Percentiles rank a stretch among this genome's conserved stretches.
Conservation (phyloP, 495 filamentous ascomycete genomes). For the Daldinia decipiens region DNA sequence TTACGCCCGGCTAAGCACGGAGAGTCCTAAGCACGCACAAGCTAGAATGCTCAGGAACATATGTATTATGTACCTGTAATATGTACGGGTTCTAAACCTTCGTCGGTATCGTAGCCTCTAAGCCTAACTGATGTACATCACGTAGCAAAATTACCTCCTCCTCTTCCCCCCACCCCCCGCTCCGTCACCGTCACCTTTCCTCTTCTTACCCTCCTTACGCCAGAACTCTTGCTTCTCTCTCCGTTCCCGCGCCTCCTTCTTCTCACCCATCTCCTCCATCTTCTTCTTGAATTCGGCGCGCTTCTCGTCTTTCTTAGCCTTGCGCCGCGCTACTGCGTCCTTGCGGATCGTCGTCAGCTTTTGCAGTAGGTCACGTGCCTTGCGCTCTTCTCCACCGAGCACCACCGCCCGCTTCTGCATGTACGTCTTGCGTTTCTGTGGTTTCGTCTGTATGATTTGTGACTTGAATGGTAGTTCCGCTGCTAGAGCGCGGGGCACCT, state of each 20-base stretch:
- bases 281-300: slow-evolving; percentile 80
- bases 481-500: slow-evolving; percentile 84
- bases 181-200: slow-evolving; percentile 69
- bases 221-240: slow-evolving; percentile 93
- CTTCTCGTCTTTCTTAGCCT: slow-evolving; percentile 85
- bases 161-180: slow-evolving; percentile 75
- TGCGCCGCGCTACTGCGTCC: slow-evolving; percentile 84
- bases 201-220: slow-evolving; percentile 93
- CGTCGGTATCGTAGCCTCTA: too few relatives aligned
- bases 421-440: slow-evolving; percentile 85
- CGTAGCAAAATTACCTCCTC: slow-evolving; percentile 53
- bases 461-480: slow-evolving; percentile 91
- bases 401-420: slow-evolving; percentile 94
- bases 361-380: slow-evolving; percentile 89
- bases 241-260: slow-evolving; percentile 83
- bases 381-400: slow-evolving; percentile 79
- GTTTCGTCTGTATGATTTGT: slow-evolving; percentile 84
- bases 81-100: too few relatives aligned
- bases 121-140: neutral
- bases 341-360: slow-evolving; percentile 91
- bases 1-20: too few relatives aligned
- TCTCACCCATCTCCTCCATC: slow-evolving; percentile 81
- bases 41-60: too few relatives aligned
- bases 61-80: too few relatives aligned
- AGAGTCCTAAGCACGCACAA: too few relatives aligned